These are phyloP conservation scores for Hevea brasiliensis DNA, from an alignment of 345 rosid species.

Conservation along the genomic window DNA sequence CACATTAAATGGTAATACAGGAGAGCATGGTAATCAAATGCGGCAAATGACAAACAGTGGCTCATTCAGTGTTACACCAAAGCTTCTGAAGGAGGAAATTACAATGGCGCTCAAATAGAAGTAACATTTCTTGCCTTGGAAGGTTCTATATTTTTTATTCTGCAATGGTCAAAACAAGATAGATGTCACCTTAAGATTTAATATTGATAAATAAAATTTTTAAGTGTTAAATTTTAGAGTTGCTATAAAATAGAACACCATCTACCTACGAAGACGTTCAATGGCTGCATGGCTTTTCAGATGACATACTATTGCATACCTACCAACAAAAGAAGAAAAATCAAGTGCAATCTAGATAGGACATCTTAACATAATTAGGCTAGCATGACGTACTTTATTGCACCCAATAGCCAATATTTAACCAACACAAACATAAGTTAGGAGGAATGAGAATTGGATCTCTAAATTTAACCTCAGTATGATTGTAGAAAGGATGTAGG, in stretches of 20 bases:
- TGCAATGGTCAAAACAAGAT: constrained; percentile 38
- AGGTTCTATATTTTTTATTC: constrained; percentile 74
- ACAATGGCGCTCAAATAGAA: constrained; percentile 1
- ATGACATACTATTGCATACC: constrained; percentile 78
- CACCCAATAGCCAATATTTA: too few species aligned
- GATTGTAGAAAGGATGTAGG: background rate
- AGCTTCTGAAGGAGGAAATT: constrained; percentile 4
- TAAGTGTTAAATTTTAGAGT: background rate
- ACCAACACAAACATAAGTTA: background rate
- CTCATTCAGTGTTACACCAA: background rate
- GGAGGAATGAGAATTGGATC: background rate
- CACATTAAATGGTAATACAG: background rate
- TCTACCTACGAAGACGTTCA: constrained; percentile 87
- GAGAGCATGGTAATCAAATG: background rate
- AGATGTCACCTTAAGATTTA: constrained; percentile 4
- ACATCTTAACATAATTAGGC: background rate
- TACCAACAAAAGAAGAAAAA: constrained; percentile 19
- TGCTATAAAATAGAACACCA: constrained; percentile 6
- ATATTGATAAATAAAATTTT: constrained; percentile 2
- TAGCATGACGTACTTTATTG: background rate
- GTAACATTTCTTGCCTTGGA: constrained; percentile 58
- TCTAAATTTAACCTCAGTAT: background rate
- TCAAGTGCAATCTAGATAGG: background rate
- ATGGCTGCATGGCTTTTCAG: constrained; percentile 69
- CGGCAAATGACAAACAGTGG: background rate